Percentiles rank a stretch among this genome's conserved stretches.
phyloP scores from a whole-genome alignment of 139 green algal species.

The Coelastrella sp. region DNA sequence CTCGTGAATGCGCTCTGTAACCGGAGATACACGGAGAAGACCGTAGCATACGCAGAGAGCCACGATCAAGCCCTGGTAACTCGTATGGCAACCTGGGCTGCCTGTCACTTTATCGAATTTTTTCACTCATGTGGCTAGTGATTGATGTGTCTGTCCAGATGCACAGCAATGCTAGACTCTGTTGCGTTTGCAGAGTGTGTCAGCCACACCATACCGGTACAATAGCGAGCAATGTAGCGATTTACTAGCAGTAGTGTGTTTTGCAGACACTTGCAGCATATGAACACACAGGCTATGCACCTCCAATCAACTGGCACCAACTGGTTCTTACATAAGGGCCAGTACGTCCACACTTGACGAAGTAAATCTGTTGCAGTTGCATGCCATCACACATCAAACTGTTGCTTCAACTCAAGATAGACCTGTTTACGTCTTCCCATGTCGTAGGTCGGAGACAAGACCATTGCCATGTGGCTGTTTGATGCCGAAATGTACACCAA shows the following conservation, averaged over 20 bases:
- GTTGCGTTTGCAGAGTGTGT: too few relatives aligned
- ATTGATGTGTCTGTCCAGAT: too few relatives aligned
- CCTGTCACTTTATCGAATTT: background rate
- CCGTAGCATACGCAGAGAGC: conserved; percentile 87
- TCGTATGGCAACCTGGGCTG: background rate
- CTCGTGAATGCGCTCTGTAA: conserved; percentile 93
- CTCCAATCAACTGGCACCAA: too few relatives aligned
- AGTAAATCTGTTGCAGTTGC: background rate
- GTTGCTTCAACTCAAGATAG: background rate
- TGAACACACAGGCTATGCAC: too few relatives aligned
- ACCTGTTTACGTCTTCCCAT: background rate
- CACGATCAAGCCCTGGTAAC: conserved; percentile 93
- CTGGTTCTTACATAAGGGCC: too few relatives aligned
- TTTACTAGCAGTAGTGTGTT: too few relatives aligned
- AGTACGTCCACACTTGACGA: background rate
- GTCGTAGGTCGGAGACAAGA: conserved; percentile 70
- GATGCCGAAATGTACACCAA: conserved; percentile 85
- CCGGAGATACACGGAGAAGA: conserved; percentile 86
- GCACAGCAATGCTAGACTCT: too few relatives aligned
- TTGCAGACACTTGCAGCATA: too few relatives aligned
- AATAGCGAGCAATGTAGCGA: background rate
- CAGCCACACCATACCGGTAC: too few relatives aligned
- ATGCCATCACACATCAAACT: background rate
- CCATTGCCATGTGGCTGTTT: conserved; percentile 90
- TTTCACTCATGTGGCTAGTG: too few relatives aligned